Evolutionary conservation across 495 filamentous ascomycete species (phyloP), one percentile per base, ranked within the genome.

Genomic region (Lentithecium fluviatile): DNA sequence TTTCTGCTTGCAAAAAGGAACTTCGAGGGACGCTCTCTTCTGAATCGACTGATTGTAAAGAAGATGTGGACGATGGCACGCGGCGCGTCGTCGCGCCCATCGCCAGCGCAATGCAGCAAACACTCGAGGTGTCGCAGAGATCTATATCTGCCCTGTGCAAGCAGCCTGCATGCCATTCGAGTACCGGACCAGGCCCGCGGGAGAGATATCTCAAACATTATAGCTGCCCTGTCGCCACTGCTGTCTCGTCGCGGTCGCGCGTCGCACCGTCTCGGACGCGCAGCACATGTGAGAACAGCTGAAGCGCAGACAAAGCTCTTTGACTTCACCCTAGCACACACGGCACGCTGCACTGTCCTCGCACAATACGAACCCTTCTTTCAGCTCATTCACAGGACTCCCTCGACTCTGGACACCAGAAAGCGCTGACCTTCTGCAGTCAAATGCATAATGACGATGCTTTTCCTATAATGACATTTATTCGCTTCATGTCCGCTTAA

Each of bases 361-460:
- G 29, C 3, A 32, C 29, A 32, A 32, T 32, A 32, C 29, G 4
- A 10, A 4, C 29, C 4, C 10, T 3, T 32, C 48, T 32, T 51
- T 51, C 17, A n/a, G 25, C 48, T 17, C 23, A 15, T 17, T 24
- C 6, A 24, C 11, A 42, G 19, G 1, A 10, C 2, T 17, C n/a
- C 53, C 21, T 5, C 38, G 24, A 15, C 20, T 45, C 21, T 2
- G 21, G 15, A 46, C 37, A 37, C 4, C 38, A 43, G 24, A 52
- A 46, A 52, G 15, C n/a, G 19, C 40, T 6, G 15, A 13, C 40
- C 19, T 15, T 13, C 4, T 43, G 40, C 40, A 15, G 40, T 13
- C 40, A 4, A 36, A 62, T 62, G 59, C 59, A 62, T 56, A 56
- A 62, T 62, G 59, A 62, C 59, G 26, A 45, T n/a, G 32, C 42